These are phyloP conservation scores for Microstegium vimineum DNA, from an alignment of 176 grass and related monocot genomes.

Conservation along the genomic window DNA sequence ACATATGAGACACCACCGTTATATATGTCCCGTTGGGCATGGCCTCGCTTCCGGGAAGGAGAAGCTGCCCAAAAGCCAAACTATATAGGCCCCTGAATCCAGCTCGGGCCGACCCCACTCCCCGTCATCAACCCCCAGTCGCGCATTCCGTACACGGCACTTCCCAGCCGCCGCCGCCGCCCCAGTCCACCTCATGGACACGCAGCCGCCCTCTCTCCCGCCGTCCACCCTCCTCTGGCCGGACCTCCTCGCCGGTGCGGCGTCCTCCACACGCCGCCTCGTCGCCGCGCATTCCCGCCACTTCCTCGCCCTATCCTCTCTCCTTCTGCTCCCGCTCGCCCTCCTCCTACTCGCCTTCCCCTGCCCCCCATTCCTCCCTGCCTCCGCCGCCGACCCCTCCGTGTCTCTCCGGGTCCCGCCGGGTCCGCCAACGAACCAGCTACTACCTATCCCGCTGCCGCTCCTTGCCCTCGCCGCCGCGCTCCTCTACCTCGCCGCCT, in stretches of 20 bases:
- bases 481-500: slow-evolving; percentile 31
- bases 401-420: neutral
- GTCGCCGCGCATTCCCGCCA: slow-evolving; percentile 33
- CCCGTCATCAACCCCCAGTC: neutral
- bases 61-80: no score
- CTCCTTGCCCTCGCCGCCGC: neutral
- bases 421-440: neutral
- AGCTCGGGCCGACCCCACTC: no score
- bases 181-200: neutral
- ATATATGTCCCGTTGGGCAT: no score
- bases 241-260: slow-evolving; percentile 7
- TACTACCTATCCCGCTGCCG: neutral
- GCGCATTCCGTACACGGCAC: neutral
- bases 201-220: neutral
- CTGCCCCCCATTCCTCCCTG: slow-evolving; percentile 10
- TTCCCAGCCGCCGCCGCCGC: neutral
- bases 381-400: neutral
- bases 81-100: no score
- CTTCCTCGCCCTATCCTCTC: slow-evolving; percentile 38
- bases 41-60: no score
- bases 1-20: no score
- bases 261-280: slow-evolving; percentile 18
- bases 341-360: slow-evolving; percentile 33
- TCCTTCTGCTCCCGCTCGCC: slow-evolving; percentile 35
- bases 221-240: slow-evolving; percentile 16